Conservation (phyloP, 129 eudicot genomes). For the Lactuca sativa region DNA sequence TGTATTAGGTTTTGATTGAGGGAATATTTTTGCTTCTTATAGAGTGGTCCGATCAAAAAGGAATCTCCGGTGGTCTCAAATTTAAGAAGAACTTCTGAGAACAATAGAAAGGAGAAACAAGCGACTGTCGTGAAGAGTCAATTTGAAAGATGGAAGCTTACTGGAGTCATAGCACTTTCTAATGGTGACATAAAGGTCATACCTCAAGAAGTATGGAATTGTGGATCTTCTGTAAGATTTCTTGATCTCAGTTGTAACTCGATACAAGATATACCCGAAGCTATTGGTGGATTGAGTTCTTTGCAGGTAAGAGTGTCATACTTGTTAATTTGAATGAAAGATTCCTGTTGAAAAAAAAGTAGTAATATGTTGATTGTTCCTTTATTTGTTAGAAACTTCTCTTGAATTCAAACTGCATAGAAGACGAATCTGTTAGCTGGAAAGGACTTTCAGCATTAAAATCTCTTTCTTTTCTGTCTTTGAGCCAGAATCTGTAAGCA, state of each 20-base stretch:
- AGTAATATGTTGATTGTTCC: neutral
- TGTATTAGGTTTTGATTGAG: slow-evolving; percentile 14
- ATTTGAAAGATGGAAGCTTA: slow-evolving; percentile 74
- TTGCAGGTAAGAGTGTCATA: slow-evolving; percentile 54
- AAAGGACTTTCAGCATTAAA: slow-evolving; percentile 58
- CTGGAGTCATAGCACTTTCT: slow-evolving; percentile 78
- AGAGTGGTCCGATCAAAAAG: slow-evolving; percentile 83
- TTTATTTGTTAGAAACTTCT: slow-evolving; percentile 61
- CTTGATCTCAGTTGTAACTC: slow-evolving; percentile 79
- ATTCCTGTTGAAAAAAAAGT: neutral
- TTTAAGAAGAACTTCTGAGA: slow-evolving; percentile 28
- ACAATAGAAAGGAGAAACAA: slow-evolving; percentile 25
- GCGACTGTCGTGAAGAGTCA: slow-evolving; percentile 45
- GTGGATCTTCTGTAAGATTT: slow-evolving; percentile 76
- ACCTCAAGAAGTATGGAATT: slow-evolving; percentile 81
- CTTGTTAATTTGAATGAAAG: neutral
- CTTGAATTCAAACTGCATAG: slow-evolving; percentile 58
- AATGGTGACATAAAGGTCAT: slow-evolving; percentile 54
- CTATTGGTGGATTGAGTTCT: slow-evolving; percentile 52
- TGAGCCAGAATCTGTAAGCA: slow-evolving; percentile 76
- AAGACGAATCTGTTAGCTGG: slow-evolving; percentile 77
- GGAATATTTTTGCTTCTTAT: slow-evolving; percentile 6
- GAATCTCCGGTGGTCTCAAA: slow-evolving; percentile 43
- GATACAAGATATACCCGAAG: slow-evolving; percentile 55
- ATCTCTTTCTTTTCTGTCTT: slow-evolving; percentile 55